These are phyloP conservation scores for Epichloe scottii DNA, from an alignment of 2,329 filamentous ascomycete species.

Conservation along the genomic window DNA sequence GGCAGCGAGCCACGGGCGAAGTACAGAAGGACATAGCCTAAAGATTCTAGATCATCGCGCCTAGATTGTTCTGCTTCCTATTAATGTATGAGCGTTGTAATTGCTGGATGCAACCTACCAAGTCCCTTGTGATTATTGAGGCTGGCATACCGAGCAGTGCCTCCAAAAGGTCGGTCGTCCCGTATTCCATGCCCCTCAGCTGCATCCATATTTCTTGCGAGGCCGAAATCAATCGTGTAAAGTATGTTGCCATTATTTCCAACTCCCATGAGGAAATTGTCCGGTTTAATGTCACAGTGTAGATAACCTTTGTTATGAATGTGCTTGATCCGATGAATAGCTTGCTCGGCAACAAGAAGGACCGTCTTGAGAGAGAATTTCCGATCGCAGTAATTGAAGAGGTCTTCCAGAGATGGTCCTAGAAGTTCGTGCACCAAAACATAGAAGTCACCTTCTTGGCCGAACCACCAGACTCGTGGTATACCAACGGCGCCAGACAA, in stretches of 20 bases:
- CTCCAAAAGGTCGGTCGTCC: neutral
- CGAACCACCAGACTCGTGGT: constrained; percentile 97
- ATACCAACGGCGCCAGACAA: constrained; percentile 95
- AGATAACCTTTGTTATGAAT: constrained; percentile 99
- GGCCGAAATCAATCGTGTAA: constrained; percentile 97
- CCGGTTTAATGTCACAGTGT: constrained; percentile 98
- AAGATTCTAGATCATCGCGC: constrained; percentile 2
- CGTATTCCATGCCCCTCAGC: neutral
- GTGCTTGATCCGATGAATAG: constrained; percentile 98
- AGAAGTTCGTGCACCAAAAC: constrained; percentile 98
- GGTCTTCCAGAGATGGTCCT: constrained; percentile 87
- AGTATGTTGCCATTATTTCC: constrained; percentile 98
- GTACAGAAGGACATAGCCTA: constrained; percentile 3
- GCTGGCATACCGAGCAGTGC: neutral
- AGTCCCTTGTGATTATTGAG: constrained; percentile 1
- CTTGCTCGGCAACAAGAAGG: constrained; percentile 86
- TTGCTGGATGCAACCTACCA: neutral
- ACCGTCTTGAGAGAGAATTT: constrained; percentile 99
- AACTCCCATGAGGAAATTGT: constrained; percentile 99
- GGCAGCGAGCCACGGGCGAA: neutral
- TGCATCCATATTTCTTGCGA: constrained; percentile 38
- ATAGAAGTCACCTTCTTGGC: constrained; percentile 98
- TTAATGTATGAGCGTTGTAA: neutral
- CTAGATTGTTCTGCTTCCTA: neutral
- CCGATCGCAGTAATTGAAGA: constrained; percentile 99